Evolutionary conservation across 306 rosid genomes (phyloP).

Genomic region (Bauhinia variegata): DNA sequence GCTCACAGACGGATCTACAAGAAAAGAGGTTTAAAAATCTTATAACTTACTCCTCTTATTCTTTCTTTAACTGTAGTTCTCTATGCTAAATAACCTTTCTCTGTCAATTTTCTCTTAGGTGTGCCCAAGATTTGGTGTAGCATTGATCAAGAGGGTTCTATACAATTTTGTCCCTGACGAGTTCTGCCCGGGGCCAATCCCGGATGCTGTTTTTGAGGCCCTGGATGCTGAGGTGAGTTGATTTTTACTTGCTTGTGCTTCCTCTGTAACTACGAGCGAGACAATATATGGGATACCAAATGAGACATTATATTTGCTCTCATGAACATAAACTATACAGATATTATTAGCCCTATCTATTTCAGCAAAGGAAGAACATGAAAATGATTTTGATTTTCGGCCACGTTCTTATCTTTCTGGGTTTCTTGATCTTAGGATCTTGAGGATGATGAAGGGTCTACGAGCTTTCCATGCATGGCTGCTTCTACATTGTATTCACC

Average conservation of each 20-base stretch:
- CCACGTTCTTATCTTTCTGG: neutral
- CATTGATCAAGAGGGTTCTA: constrained; percentile 70
- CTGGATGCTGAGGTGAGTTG: constrained; percentile 67
- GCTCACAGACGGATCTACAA: constrained; percentile 66
- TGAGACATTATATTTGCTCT: no score
- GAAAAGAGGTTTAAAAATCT: constrained; percentile 72
- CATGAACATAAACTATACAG: neutral
- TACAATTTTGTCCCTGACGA: constrained; percentile 85
- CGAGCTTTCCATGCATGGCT: constrained; percentile 65
- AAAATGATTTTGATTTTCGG: neutral
- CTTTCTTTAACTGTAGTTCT: no score
- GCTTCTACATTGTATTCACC: constrained; percentile 64
- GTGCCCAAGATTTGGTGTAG: constrained; percentile 69
- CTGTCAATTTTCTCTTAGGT: constrained; percentile 47
- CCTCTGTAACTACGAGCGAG: constrained; percentile 13
- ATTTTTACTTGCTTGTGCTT: constrained; percentile 6
- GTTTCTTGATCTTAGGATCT: constrained; percentile 50
- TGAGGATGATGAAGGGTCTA: constrained; percentile 52
- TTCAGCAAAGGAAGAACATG: neutral
- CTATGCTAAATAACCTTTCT: neutral
- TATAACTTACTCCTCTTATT: neutral
- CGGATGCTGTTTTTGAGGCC: constrained; percentile 61
- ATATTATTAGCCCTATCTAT: neutral
- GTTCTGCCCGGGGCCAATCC: constrained; percentile 78
- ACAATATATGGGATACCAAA: no score